Evolutionary conservation across 148 eudicot genomes (phyloP).

Genomic region (Cornus suecica): DNA sequence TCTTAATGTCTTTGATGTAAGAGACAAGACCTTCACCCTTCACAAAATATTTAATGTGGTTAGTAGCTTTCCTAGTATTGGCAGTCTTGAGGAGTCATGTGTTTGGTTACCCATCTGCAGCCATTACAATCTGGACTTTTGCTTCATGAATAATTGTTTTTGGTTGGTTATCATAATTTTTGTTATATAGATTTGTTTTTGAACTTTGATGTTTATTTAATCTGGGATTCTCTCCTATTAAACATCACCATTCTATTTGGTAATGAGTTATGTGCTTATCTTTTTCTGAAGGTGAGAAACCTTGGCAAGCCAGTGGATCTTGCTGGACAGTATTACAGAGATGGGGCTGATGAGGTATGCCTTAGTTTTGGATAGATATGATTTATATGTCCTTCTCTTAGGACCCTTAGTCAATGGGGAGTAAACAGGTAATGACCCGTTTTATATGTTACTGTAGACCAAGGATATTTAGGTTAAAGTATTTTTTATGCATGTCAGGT

Average conservation of each 20-base stretch:
- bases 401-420: no score
- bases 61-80: no score
- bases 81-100: no score
- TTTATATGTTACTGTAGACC: neutral
- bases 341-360: slow-evolving; percentile 99
- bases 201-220: neutral
- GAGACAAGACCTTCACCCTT: no score
- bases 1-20: no score
- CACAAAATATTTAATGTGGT: no score
- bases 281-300: slow-evolving; percentile 71
- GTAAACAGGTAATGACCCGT: no score
- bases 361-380: slow-evolving; percentile 7
- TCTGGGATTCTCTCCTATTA: neutral
- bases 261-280: slow-evolving; percentile 3
- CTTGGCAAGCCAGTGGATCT: slow-evolving; percentile 99
- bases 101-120: no score
- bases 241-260: neutral
- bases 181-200: neutral
- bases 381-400: neutral
- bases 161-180: neutral
- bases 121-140: no score
- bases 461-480: slow-evolving; percentile 11
- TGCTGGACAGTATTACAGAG: slow-evolving; percentile 85
- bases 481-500: slow-evolving; percentile 46
- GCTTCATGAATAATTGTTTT: neutral